Percentiles rank a stretch among this genome's conserved stretches.
Conservation (phyloP, 2,329 filamentous ascomycete genomes). For the Pseudogymnoascus sp. region DNA sequence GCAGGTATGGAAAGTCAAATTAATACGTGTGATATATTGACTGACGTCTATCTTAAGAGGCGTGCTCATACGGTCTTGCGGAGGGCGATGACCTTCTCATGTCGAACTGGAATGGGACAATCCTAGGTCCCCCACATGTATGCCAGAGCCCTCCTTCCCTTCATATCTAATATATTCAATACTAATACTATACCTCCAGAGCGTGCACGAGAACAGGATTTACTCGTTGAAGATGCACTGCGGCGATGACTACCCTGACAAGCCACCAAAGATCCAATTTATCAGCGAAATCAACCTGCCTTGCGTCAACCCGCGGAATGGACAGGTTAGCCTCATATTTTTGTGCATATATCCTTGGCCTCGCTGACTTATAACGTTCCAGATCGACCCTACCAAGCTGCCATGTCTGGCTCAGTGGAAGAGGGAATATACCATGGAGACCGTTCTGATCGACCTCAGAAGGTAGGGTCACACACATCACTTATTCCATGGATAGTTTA, state of each 20-base stretch:
- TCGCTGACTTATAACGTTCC: background rate
- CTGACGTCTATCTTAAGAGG: constrained; percentile 49
- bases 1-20: constrained; percentile 54
- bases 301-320: constrained; percentile 74
- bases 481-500: constrained; percentile 20
- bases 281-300: constrained; percentile 94
- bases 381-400: constrained; percentile 77
- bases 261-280: constrained; percentile 84
- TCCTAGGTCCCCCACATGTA: constrained; percentile 92
- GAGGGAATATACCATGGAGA: constrained; percentile 91
- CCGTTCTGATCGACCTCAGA: constrained; percentile 76
- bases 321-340: constrained; percentile 48
- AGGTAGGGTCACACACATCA: constrained; percentile 41
- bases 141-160: constrained; percentile 29
- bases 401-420: constrained; percentile 86
- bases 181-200: constrained; percentile 42
- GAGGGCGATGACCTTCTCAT: constrained; percentile 92
- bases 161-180: background rate
- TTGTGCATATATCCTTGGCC: background rate
- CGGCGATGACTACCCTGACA: constrained; percentile 79
- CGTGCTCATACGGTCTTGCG: constrained; percentile 92
- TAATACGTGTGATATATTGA: background rate
- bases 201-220: constrained; percentile 96
- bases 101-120: constrained; percentile 98
- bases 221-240: constrained; percentile 98